Evolutionary conservation across 2,329 filamentous ascomycete species (phyloP).

Genomic region (Pseudocercospora macadamiae): DNA sequence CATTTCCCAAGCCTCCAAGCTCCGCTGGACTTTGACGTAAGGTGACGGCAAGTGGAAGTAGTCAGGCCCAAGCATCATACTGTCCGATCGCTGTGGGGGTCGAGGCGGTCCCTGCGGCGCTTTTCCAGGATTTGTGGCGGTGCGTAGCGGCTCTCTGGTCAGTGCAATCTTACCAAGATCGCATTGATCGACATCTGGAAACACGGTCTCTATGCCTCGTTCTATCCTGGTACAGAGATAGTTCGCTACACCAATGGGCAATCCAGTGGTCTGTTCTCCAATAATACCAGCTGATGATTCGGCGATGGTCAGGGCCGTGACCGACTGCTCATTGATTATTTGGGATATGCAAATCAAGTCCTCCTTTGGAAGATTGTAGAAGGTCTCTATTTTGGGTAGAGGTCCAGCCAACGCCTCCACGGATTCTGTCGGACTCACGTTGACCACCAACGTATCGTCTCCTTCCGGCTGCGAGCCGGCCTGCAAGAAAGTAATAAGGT

Average conservation of each 20-base stretch:
- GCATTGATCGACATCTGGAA: constrained; percentile 22
- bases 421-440: not conserved
- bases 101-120: constrained; percentile 35
- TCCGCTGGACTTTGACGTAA: constrained; percentile 71
- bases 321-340: constrained; percentile 38
- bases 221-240: not conserved
- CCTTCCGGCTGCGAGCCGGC: not conserved
- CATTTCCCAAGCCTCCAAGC: constrained; percentile 70
- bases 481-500: not conserved
- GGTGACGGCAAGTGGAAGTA: constrained; percentile 68
- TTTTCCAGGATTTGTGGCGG: constrained; percentile 22
- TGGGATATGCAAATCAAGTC: constrained; percentile 40
- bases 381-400: constrained; percentile 17
- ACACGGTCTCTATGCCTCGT: constrained; percentile 11
- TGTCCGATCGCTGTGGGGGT: constrained; percentile 32
- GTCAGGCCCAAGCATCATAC: constrained; percentile 37
- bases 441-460: not conserved
- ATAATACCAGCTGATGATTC: not conserved
- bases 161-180: constrained; percentile 35
- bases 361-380: constrained; percentile 29
- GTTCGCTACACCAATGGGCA: not conserved
- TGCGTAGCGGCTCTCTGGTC: constrained; percentile 28
- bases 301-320: constrained; percentile 14
- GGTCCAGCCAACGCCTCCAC: constrained; percentile 14
- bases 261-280: not conserved